Evolutionary conservation across 805 yeast species (phyloP).

Genomic region (Monosporozyma unispora): DNA sequence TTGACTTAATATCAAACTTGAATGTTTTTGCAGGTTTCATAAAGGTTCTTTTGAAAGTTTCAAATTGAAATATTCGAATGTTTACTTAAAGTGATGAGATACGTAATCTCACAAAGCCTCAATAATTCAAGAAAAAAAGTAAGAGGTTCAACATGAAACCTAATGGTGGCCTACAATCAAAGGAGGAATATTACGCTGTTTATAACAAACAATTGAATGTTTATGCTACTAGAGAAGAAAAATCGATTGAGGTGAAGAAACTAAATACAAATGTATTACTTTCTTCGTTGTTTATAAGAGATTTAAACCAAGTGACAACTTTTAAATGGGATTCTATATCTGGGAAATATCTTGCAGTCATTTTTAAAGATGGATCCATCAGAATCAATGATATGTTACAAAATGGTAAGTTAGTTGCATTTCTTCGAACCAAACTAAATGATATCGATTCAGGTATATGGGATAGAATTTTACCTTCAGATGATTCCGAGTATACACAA

Average conservation of each 20-base stretch:
- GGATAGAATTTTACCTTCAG: constrained; percentile 10
- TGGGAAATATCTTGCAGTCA: constrained; percentile 37
- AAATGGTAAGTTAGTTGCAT: constrained; percentile 19
- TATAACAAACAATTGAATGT: constrained; percentile 14
- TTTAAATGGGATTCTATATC: constrained; percentile 20
- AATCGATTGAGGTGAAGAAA: constrained; percentile 13
- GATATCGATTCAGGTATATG: constrained; percentile 12
- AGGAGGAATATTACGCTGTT: not conserved
- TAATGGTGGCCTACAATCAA: not conserved
- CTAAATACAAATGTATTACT: constrained; percentile 14
- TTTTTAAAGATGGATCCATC: constrained; percentile 38
- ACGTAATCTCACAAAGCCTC: too few species aligned
- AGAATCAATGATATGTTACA: constrained; percentile 39
- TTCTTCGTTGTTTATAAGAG: constrained; percentile 16
- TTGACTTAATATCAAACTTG: too few species aligned
- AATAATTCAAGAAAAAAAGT: too few species aligned
- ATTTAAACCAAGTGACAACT: constrained; percentile 11
- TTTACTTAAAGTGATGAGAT: too few species aligned
- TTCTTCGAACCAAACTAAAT: constrained; percentile 10
- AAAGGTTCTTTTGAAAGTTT: too few species aligned
- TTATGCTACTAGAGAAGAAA: constrained; percentile 8
- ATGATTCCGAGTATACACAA: not conserved
- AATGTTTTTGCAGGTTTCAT: too few species aligned
- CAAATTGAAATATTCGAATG: too few species aligned
- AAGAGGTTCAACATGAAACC: not conserved